Evolutionary conservation across 176 grass and related monocot genomes (phyloP).

Genomic region (Carex myosuroides): DNA sequence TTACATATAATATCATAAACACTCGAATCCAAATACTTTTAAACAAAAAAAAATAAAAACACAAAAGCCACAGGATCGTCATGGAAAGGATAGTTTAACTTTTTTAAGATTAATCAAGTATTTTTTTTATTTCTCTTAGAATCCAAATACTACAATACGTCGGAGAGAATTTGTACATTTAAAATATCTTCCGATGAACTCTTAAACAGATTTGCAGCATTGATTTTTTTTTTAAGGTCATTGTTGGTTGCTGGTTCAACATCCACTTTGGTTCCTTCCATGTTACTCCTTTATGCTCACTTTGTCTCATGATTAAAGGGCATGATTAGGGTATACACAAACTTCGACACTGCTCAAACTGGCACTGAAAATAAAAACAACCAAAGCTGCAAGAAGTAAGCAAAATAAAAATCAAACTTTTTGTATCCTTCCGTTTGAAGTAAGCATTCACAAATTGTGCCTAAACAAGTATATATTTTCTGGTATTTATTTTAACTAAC

Average conservation of each 20-base stretch:
- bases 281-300: not conserved
- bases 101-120: not conserved
- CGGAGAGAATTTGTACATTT: not conserved
- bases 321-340: not conserved
- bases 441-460: not conserved
- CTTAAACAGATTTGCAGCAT: not conserved
- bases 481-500: not conserved
- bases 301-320: not conserved
- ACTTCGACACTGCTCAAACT: not conserved
- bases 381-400: not conserved
- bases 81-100: no score
- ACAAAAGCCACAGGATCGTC: no score
- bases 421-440: not conserved
- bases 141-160: not conserved
- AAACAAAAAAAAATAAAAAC: no score
- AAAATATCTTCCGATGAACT: not conserved
- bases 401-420: not conserved
- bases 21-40: not conserved
- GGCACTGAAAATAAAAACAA: not conserved
- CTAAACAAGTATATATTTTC: not conserved
- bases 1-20: constrained; percentile 1
- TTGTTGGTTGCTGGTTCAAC: not conserved
- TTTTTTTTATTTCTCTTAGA: not conserved
- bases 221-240: not conserved
- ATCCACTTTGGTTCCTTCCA: not conserved